Base-by-base conservation (phyloP, 306 rosid genomes). In the Spatholobus suberectus region DNA sequence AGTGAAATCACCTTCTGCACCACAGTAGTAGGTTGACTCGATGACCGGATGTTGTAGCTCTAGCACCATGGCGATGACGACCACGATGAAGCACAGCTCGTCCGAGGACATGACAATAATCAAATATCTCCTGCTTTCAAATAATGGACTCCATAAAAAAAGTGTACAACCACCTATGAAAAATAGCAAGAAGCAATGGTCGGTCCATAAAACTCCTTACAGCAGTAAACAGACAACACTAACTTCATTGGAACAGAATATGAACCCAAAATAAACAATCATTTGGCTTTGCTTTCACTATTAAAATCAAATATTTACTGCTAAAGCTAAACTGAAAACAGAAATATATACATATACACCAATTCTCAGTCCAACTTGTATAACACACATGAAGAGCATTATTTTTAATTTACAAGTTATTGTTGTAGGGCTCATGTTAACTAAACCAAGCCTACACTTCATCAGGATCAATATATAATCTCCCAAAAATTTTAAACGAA, bases 21-120 rank as follows among this genome's bases (percentile, higher is more conserved):
- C 92, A 89, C 32, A 89, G 65, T 62, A 89, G 89, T 35, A 89
- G 78, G 81, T 89, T 89, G 83, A 83, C 73, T 18, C 92, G 90
- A 69, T 89, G 85, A 62, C 92, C 92, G 34, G 86, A 87, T 52
- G 90, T 87, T 21, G 90, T 89, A 59, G 90, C 89, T 74, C 87
- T 87, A 44, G 92, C 89, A 80, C 92, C 92, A 89, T 87, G 92
- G 71, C 92, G 92, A 72, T 89, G 90, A 13, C 92, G 92, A 55
- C 92, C 92, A n/a, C 89, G 89, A 81, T 89, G 92, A 83, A 89
- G 90, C 54, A 89, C 87, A 77, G 90, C 92, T 75, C 75, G 85
- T 74, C 92, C 92, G 41, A 89, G 86, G 54, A 70, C 82, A 85
- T 89, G 92, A 67, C 79, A 73, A 81, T 87, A 89, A 73, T 82